phyloP scores from a whole-genome alignment of 306 rosid species.

The Vigna trinervia region DNA sequence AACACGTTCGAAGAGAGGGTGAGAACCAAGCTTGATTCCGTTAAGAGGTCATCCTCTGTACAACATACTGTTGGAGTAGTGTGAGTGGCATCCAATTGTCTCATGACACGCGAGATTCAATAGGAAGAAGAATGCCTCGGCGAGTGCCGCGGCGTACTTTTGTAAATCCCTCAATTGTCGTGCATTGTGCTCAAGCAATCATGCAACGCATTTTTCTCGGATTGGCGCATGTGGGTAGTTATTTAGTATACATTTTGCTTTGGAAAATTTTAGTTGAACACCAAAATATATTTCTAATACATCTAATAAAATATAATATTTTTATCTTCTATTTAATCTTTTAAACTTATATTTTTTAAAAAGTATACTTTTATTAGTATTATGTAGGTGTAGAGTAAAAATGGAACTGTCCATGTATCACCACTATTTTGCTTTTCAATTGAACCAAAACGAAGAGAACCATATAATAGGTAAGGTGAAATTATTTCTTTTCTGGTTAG shows the following conservation, averaged over 20 bases:
- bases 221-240: slow-evolving; percentile 23
- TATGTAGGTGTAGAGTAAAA: too few species aligned
- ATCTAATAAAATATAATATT: too few species aligned
- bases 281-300: too few species aligned
- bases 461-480: not conserved
- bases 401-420: too few species aligned
- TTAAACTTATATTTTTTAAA: too few species aligned
- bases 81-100: slow-evolving; percentile 13
- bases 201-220: slow-evolving; percentile 37
- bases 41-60: slow-evolving; percentile 21
- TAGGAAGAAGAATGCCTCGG: not conserved
- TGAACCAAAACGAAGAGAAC: not conserved
- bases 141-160: not conserved
- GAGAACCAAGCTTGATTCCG: slow-evolving; percentile 19
- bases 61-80: slow-evolving; percentile 1
- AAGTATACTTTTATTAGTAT: too few species aligned
- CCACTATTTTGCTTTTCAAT: not conserved
- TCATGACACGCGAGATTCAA: slow-evolving; percentile 44
- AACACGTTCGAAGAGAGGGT: slow-evolving; percentile 28
- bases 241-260: slow-evolving; percentile 17
- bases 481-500: not conserved
- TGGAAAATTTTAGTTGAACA: not conserved
- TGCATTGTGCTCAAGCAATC: slow-evolving; percentile 10
- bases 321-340: too few species aligned
- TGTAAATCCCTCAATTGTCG: not conserved